Evolutionary conservation across 108 stramenopile genomes (phyloP).

Genomic region (Mediolabrus comicus): DNA sequence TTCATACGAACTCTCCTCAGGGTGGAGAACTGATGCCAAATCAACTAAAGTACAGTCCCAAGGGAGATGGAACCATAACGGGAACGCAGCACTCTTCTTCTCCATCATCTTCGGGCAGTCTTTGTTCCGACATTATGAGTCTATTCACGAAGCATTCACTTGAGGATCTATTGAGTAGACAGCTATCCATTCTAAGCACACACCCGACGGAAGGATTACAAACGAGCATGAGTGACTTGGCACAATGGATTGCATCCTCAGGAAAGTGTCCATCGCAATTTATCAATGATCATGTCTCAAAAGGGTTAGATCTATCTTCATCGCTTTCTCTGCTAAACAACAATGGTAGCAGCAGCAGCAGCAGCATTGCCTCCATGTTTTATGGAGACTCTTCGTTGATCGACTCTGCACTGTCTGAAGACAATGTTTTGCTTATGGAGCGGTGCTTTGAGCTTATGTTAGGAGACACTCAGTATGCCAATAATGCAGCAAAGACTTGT

Average conservation of each 20-base stretch:
- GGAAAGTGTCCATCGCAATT: slow-evolving; percentile 16
- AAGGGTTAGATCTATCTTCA: neutral
- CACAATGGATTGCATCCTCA: neutral
- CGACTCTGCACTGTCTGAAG: slow-evolving; percentile 8
- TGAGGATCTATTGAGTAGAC: slow-evolving; percentile 22
- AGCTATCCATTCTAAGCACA: slow-evolving; percentile 29
- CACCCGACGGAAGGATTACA: slow-evolving; percentile 29
- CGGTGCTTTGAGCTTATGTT: neutral
- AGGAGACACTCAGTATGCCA: neutral
- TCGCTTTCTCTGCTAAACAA: slow-evolving; percentile 13
- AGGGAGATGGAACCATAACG: slow-evolving; percentile 2
- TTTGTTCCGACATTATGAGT: slow-evolving; percentile 36
- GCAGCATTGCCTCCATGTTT: slow-evolving; percentile 2
- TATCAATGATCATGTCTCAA: slow-evolving; percentile 15
- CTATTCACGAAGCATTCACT: slow-evolving; percentile 28
- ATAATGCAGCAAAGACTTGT: neutral
- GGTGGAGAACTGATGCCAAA: slow-evolving; percentile 14
- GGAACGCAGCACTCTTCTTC: slow-evolving; percentile 10
- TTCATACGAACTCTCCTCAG: slow-evolving; percentile 14
- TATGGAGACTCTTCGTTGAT: slow-evolving; percentile 15
- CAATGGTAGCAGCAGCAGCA: neutral
- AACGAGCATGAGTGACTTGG: slow-evolving; percentile 25
- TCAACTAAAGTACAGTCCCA: slow-evolving; percentile 42
- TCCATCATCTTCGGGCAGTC: slow-evolving; percentile 14
- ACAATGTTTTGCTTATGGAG: neutral